Evolutionary conservation across 345 rosid species (phyloP).

Genomic region (Acer saccharum): DNA sequence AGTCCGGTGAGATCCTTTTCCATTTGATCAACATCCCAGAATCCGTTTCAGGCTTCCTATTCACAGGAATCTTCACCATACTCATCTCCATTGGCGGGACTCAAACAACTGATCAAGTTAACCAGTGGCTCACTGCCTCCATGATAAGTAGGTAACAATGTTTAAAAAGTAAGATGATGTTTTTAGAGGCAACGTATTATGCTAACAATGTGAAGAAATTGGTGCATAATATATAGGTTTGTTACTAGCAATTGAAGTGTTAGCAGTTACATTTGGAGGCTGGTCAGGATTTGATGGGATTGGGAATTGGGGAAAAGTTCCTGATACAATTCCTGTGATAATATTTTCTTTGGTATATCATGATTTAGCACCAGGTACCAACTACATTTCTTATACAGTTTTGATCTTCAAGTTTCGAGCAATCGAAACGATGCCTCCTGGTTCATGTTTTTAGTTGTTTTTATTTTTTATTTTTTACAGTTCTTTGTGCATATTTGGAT

Average conservation of each 20-base stretch:
- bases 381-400: neutral
- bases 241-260: conserved; percentile 54
- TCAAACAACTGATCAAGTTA: conserved; percentile 52
- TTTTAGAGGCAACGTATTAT: neutral
- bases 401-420: neutral
- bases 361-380: conserved; percentile 57
- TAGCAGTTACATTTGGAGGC: conserved; percentile 45
- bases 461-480: conserved; percentile 25
- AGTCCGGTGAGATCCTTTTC: conserved; percentile 60
- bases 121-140: conserved; percentile 60
- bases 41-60: conserved; percentile 43
- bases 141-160: conserved; percentile 62
- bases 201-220: conserved; percentile 5
- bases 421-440: neutral
- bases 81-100: conserved; percentile 57
- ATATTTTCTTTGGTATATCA: conserved; percentile 67
- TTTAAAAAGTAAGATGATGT: neutral
- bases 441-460: conserved; percentile 11
- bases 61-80: conserved; percentile 44
- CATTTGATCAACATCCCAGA: conserved; percentile 51
- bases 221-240: conserved; percentile 37
- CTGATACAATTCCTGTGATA: conserved; percentile 57
- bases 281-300: conserved; percentile 53
- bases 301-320: conserved; percentile 59
- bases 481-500: conserved; percentile 67